These are phyloP conservation scores for Chalaropsis thielavioides DNA, from an alignment of 2,329 filamentous ascomycete genomes.

Conservation along the genomic window DNA sequence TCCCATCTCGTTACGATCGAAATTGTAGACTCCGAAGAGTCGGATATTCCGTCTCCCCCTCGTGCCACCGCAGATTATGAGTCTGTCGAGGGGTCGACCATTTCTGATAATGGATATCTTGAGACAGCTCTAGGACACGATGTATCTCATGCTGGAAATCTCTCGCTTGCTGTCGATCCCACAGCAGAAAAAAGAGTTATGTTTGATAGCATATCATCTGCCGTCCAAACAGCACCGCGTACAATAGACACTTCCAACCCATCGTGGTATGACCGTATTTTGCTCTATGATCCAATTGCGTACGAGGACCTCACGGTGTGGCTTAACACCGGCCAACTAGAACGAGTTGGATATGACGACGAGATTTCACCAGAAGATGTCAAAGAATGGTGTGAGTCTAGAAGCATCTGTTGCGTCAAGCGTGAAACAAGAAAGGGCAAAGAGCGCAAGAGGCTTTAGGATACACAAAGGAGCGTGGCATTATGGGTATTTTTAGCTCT, in stretches of 20 bases:
- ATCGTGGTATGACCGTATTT: slow-evolving; percentile 83
- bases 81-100: background rate
- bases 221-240: slow-evolving; percentile 37
- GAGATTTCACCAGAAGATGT: slow-evolving; percentile 52
- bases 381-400: slow-evolving; percentile 79
- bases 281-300: slow-evolving; percentile 83
- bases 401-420: slow-evolving; percentile 73
- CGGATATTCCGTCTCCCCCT: background rate
- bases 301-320: slow-evolving; percentile 73
- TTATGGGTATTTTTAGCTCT: background rate
- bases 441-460: slow-evolving; percentile 36
- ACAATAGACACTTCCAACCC: slow-evolving; percentile 36
- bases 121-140: background rate
- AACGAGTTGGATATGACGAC: slow-evolving; percentile 46
- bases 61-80: background rate
- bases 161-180: slow-evolving; percentile 28
- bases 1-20: slow-evolving; percentile 12
- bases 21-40: slow-evolving; percentile 17
- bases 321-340: slow-evolving; percentile 60
- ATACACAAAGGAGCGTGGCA: background rate
- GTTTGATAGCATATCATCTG: slow-evolving; percentile 40
- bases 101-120: slow-evolving; percentile 14
- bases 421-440: slow-evolving; percentile 39
- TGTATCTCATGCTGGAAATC: slow-evolving; percentile 32
- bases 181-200: slow-evolving; percentile 31